Evolutionary conservation across 345 rosid genomes (phyloP).

Genomic region (Gossypium ekmanianum): DNA sequence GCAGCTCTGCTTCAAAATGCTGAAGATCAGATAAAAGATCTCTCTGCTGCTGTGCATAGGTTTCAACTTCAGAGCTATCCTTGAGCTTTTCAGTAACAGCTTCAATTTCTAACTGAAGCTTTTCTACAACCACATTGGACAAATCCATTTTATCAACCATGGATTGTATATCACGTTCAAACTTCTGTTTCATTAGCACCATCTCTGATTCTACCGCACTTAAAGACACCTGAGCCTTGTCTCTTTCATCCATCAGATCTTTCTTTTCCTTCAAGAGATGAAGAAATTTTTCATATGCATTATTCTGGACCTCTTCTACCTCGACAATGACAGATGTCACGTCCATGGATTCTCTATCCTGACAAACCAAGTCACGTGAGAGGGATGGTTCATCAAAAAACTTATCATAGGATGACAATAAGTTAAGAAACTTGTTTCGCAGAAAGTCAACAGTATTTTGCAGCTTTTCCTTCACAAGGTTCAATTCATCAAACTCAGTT

Average conservation of each 20-base stretch:
- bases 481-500: constrained; percentile 43
- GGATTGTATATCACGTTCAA: constrained; percentile 40
- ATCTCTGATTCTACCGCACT: constrained; percentile 48
- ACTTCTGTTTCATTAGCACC: constrained; percentile 49
- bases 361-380: constrained; percentile 29
- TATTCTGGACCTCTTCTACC: constrained; percentile 55
- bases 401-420: constrained; percentile 42
- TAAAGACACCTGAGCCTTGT: constrained; percentile 38
- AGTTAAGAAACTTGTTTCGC: constrained; percentile 41
- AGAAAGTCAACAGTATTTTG: constrained; percentile 37
- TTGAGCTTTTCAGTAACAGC: constrained; percentile 46
- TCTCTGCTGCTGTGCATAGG: constrained; percentile 36
- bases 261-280: constrained; percentile 56
- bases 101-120: constrained; percentile 64
- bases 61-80: constrained; percentile 50
- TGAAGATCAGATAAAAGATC: constrained; percentile 55
- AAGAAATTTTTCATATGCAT: constrained; percentile 41
- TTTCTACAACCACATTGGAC: constrained; percentile 45
- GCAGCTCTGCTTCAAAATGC: constrained; percentile 49
- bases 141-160: constrained; percentile 43
- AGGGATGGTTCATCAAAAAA: constrained; percentile 32
- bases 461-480: constrained; percentile 43
- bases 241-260: constrained; percentile 46
- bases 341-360: constrained; percentile 42
- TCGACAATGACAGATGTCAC: constrained; percentile 29